Base-by-base conservation (phyloP, 1,284 basidiomycete genomes). In the Exobasidium rhododendri region DNA sequence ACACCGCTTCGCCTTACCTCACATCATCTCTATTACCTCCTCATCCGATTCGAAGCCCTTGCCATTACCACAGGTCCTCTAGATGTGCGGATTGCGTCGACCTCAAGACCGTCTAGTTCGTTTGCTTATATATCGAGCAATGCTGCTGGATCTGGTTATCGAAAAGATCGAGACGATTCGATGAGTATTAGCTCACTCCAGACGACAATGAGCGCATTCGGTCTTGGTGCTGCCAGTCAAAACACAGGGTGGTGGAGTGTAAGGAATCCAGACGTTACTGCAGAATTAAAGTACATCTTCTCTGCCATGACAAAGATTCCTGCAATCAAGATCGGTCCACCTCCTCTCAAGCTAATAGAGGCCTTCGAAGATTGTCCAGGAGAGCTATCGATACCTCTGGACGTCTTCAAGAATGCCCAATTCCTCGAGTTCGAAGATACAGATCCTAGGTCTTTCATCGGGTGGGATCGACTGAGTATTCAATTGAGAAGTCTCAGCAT, bases 231-330 rank as follows among this genome's bases (percentile, higher is more conserved):
- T 20, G 22, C 56, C 10, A 20, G n/a, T 24, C n/a, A 50, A 50
- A 28, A 26, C 28, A 24, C 5, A 3, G 43, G 57, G 13, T 58
- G 29, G 30, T 45, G 29, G 29, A 17, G 44, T 26, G 28, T 17
- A 45, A 44, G 52, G 29, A 58, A 51, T 20, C 61, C 89, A 59
- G 89, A 92, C 64, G 78, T 84, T 2, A 88, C 68, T 7, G 63
- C 52, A 26, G 66, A 92, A 71, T 85, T 93, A 80, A 91, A 87
- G 77, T 92, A 88, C 81, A 84, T 94, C 69, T 94, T 87, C 81
- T 90, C 90, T 75, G 85, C 87, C 74, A 90, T 93, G 81, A 94
- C 90, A 56, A 51, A 90, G 81, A 83, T 94, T 0, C 91, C 91
- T 17, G 87, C 90, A 1, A 83, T 94, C 51, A 61, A 70, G 11